Conservation (phyloP, 805 yeast genomes). For the Wickerhamiella azyma region DNA sequence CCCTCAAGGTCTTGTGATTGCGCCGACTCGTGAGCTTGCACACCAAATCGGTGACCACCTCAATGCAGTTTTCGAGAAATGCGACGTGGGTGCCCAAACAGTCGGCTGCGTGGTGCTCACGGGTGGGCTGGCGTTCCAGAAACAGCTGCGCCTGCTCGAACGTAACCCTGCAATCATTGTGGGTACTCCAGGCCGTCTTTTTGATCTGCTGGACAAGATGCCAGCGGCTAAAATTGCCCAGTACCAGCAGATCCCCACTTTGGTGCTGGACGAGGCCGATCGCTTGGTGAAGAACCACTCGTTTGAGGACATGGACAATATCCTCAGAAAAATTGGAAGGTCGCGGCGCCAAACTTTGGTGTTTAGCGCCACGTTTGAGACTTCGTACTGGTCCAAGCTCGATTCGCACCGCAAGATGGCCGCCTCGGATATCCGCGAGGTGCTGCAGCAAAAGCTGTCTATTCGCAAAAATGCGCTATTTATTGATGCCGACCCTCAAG, state of each 20-base stretch:
- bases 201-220: slow-evolving; percentile 50
- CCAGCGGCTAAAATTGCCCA: slow-evolving; percentile 25
- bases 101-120: slow-evolving; percentile 64
- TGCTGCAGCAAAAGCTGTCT: slow-evolving; percentile 54
- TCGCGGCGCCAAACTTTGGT: slow-evolving; percentile 65
- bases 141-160: slow-evolving; percentile 68
- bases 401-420: slow-evolving; percentile 27
- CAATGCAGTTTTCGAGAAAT: slow-evolving; percentile 23
- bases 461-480: slow-evolving; percentile 57
- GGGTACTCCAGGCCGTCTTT: slow-evolving; percentile 90
- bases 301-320: slow-evolving; percentile 80
- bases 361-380: slow-evolving; percentile 89
- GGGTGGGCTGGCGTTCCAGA: slow-evolving; percentile 90
- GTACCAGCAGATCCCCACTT: slow-evolving; percentile 32
- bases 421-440: slow-evolving; percentile 45
- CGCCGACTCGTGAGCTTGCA: slow-evolving; percentile 95
- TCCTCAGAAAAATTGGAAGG: slow-evolving; percentile 51
- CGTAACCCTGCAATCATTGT: slow-evolving; percentile 65
- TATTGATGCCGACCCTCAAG: slow-evolving; percentile 78
- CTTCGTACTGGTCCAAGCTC: slow-evolving; percentile 67
- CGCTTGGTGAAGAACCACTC: slow-evolving; percentile 90
- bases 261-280: slow-evolving; percentile 92
- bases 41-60: slow-evolving; percentile 83
- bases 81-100: slow-evolving; percentile 4
- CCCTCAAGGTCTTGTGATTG: slow-evolving; percentile 53